phyloP scores from a whole-genome alignment of 495 filamentous ascomycete species.

The Pseudevernia furfuracea region DNA sequence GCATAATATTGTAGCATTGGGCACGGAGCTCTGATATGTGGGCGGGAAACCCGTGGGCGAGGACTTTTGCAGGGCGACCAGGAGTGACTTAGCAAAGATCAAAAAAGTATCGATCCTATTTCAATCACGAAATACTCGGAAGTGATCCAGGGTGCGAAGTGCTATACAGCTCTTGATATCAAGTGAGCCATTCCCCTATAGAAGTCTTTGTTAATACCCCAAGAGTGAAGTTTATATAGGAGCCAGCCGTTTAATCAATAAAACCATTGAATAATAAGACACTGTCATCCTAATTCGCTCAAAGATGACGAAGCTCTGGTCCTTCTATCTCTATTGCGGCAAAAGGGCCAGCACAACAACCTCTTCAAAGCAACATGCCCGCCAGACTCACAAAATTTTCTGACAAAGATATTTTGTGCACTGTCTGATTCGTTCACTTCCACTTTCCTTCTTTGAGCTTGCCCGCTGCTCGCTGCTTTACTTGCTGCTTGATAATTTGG shows the following conservation, averaged over 20 bases:
- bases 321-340: background rate
- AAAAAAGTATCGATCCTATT: background rate
- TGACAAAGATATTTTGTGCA: background rate
- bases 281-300: background rate
- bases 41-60: background rate
- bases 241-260: background rate
- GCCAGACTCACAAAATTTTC: background rate
- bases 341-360: background rate
- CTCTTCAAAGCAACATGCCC: background rate
- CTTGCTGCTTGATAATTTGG: background rate
- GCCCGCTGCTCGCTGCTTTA: background rate
- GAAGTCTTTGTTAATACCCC: background rate
- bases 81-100: background rate
- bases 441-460: background rate
- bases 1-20: constrained; percentile 6
- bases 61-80: background rate
- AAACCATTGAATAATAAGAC: background rate
- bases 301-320: background rate
- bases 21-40: background rate
- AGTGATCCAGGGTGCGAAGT: background rate
- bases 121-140: background rate
- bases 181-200: background rate
- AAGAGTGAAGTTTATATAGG: background rate
- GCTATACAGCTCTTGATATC: background rate
- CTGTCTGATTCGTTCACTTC: background rate